A percentile compares a stretch with the other conserved stretches of the same genome.
Conservation (phyloP, 164 flowering plant species). For the Vitis rotundifolia region DNA sequence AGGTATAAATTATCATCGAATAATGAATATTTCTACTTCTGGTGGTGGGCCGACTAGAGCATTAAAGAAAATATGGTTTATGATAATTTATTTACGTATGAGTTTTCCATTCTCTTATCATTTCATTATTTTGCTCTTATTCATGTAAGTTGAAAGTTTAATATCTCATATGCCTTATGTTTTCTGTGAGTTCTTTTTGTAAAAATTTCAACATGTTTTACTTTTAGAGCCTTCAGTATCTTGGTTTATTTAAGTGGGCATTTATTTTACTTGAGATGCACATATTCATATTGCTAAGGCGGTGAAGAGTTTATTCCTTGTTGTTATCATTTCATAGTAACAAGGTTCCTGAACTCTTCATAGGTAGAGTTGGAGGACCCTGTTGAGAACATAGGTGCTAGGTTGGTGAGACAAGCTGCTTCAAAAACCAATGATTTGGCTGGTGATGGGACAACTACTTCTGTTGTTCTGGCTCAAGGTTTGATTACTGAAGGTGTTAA, state of each 20-base stretch:
- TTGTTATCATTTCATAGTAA: background rate
- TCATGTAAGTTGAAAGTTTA: too few relatives aligned
- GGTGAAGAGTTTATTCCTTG: background rate
- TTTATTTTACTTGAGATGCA: too few relatives aligned
- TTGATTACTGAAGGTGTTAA: slow-evolving; percentile 95
- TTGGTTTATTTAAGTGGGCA: too few relatives aligned
- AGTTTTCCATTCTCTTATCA: too few relatives aligned
- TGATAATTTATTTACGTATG: too few relatives aligned
- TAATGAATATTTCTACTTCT: background rate
- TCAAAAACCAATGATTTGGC: slow-evolving; percentile 98
- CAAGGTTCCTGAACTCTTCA: too few relatives aligned
- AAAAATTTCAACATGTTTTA: too few relatives aligned
- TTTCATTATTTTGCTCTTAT: too few relatives aligned
- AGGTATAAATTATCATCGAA: slow-evolving; percentile 34
- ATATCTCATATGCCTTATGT: too few relatives aligned
- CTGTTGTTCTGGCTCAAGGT: slow-evolving; percentile 99
- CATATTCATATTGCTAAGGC: background rate
- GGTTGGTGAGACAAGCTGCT: slow-evolving; percentile 97
- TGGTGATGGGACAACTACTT: slow-evolving; percentile 99
- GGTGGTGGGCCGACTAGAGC: background rate
- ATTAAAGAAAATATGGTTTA: too few relatives aligned
- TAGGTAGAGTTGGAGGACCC: slow-evolving; percentile 98
- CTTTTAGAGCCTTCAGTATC: too few relatives aligned
- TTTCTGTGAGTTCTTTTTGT: too few relatives aligned
- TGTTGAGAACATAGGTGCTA: slow-evolving; percentile 97